Conservation (phyloP, 2,329 filamentous ascomycete genomes). For the Clarireedia monteithiana region DNA sequence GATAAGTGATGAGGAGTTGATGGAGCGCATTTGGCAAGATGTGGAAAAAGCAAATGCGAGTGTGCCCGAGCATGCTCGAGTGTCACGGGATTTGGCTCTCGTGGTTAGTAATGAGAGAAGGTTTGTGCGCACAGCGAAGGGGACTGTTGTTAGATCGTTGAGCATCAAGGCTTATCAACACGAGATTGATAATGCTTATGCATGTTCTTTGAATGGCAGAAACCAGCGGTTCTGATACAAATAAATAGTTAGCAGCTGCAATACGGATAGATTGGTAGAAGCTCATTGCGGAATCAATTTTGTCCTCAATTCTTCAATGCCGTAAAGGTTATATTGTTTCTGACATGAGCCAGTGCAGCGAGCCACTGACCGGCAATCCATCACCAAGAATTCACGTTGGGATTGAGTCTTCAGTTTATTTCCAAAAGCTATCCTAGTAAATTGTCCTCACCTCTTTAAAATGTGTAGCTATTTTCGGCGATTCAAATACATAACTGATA, state of each 20-base stretch:
- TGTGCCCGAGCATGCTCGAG: conserved; percentile 15
- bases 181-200: conserved; percentile 26
- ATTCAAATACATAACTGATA: too few species aligned
- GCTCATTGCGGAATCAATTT: too few species aligned
- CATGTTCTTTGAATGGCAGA: neutral
- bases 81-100: conserved; percentile 12
- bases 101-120: conserved; percentile 9
- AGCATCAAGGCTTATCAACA: neutral
- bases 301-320: too few species aligned
- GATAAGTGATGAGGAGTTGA: conserved; percentile 4
- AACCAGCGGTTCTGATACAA: neutral
- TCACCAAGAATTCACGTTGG: too few species aligned
- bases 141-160: conserved; percentile 7
- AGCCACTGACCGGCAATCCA: too few species aligned
- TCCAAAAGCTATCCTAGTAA: too few species aligned
- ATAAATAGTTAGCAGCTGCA: neutral
- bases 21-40: conserved; percentile 13
- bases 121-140: conserved; percentile 14
- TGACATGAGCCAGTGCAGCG: too few species aligned
- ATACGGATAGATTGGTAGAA: neutral
- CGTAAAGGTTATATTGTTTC: too few species aligned
- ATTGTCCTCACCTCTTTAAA: too few species aligned
- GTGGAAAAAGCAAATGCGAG: conserved; percentile 13
- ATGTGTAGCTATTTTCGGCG: too few species aligned
- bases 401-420: too few species aligned